A percentile compares a stretch with the other conserved stretches of the same genome.
These are phyloP conservation scores for Nitzschia sp. DNA, from an alignment of 108 stramenopile species.

Conservation along the genomic window DNA sequence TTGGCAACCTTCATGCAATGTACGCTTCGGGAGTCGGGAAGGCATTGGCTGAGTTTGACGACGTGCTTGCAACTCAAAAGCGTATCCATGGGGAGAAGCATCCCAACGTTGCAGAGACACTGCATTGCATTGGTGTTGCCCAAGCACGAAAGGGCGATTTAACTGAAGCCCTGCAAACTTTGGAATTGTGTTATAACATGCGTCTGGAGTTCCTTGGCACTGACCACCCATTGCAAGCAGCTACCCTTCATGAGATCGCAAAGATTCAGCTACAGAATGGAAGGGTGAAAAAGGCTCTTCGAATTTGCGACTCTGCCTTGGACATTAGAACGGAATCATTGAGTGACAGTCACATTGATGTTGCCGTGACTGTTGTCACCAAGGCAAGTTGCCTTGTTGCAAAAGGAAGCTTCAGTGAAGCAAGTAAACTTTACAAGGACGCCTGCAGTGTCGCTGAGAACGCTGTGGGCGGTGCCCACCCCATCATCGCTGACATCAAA, in stretches of 20 bases:
- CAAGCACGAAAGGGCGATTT: slow-evolving; percentile 55
- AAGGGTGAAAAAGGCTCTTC: slow-evolving; percentile 52
- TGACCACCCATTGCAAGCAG: slow-evolving; percentile 65
- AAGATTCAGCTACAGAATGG: slow-evolving; percentile 54
- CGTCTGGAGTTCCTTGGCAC: slow-evolving; percentile 57
- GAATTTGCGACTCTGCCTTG: slow-evolving; percentile 51
- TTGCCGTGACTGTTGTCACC: slow-evolving; percentile 35
- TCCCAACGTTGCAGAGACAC: slow-evolving; percentile 63
- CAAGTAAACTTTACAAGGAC: slow-evolving; percentile 33
- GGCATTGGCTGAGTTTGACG: slow-evolving; percentile 45
- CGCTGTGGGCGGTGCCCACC: slow-evolving; percentile 37
- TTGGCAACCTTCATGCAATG: slow-evolving; percentile 55
- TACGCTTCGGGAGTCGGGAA: slow-evolving; percentile 42
- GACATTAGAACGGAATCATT: slow-evolving; percentile 50
- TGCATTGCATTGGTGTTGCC: slow-evolving; percentile 56
- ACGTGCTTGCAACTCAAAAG: slow-evolving; percentile 50
- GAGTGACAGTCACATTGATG: slow-evolving; percentile 49
- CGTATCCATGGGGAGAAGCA: slow-evolving; percentile 56
- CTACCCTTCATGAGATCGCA: slow-evolving; percentile 64
- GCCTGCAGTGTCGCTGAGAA: slow-evolving; percentile 31
- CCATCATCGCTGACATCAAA: slow-evolving; percentile 36
- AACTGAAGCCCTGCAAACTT: slow-evolving; percentile 42
- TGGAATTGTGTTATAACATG: slow-evolving; percentile 70
- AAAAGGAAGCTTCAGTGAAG: slow-evolving; percentile 25
- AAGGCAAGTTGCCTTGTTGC: slow-evolving; percentile 46